A percentile compares a stretch with the other conserved stretches of the same genome.
phyloP scores from a whole-genome alignment of 345 rosid species.

The Sisymbrium altissimum region DNA sequence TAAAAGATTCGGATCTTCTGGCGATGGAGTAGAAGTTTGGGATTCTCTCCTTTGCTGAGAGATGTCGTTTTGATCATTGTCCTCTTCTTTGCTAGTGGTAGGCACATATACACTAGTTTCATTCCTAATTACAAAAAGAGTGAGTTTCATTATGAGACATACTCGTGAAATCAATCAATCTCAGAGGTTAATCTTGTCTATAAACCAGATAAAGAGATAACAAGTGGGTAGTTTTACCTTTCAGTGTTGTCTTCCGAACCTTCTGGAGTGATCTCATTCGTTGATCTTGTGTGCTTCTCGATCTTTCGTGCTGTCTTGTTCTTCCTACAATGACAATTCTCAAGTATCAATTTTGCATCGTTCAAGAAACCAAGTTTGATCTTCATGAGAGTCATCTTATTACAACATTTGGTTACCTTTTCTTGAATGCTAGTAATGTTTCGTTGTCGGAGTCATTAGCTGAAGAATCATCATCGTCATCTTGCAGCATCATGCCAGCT shows the following conservation, averaged over 20 bases:
- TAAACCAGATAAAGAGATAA: not conserved
- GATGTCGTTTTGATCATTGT: constrained; percentile 10
- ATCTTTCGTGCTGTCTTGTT: constrained; percentile 10
- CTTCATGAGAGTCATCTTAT: not conserved
- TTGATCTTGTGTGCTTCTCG: constrained; percentile 19
- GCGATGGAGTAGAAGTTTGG: constrained; percentile 14
- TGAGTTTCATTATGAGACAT: not conserved
- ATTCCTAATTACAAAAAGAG: constrained; percentile 33
- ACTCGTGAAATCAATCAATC: not conserved
- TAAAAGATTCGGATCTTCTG: constrained; percentile 12
- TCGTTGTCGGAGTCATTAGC: constrained; percentile 47
- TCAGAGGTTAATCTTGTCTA: constrained; percentile 6
- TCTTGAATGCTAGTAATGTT: constrained; percentile 60
- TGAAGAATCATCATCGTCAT: constrained; percentile 41
- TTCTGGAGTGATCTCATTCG: constrained; percentile 16
- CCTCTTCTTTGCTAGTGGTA: constrained; percentile 6
- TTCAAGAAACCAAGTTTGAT: constrained; percentile 10
- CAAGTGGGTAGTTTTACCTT: constrained; percentile 30
- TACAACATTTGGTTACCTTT: constrained; percentile 40
- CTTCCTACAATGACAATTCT: constrained; percentile 19
- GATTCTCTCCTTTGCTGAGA: constrained; percentile 6
- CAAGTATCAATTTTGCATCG: not conserved
- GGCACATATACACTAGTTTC: not conserved
- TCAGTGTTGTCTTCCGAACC: constrained; percentile 28
- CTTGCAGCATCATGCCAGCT: constrained; percentile 44